Evolutionary conservation across 352 stramenopile species (phyloP), one percentile per base, ranked within the genome.

Genomic region (Globisporangium solare): DNA sequence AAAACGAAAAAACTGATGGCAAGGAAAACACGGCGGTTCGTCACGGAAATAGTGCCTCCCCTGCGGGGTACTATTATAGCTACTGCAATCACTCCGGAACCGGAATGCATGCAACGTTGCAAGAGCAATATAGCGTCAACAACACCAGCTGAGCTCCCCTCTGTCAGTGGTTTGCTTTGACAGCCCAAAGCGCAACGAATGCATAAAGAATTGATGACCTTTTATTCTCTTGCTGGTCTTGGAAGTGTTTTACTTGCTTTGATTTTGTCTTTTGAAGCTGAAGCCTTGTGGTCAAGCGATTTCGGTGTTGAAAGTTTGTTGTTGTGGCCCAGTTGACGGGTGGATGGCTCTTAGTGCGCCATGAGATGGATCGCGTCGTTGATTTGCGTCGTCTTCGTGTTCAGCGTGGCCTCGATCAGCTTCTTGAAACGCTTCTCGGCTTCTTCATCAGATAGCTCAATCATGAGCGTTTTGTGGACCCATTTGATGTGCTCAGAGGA

Each of bases 281-380:
- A 35, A 35, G 27, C 27, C n/a, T 35, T 7, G 10, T 35, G 27
- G 6, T 6, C 5, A 35, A 35, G 27, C 27, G 27, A 35, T 11
- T 35, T 35, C 27, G 27, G 27, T 35, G 3, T 43, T 43, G 3
- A n/a, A n/a, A 13, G 39, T 50, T 51, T 50, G 31, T 58, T 51
- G 17, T 49, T 52, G 12, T 37, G 8, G 5, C 24, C 24, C 27
- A 11, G 27, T 35, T 35, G 27, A 35, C 10, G 27, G 27, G 27
- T 35, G 6, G 27, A 35, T 35, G 27, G 27, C 27, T 37, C 0
- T 18, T 52, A 91, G 56, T 95, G 83, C 7, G 81, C 85, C 71
- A 95, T 88, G 62, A 92, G 73, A 54, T 95, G 86, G 48, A 92
- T 79, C 0, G 85, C 84, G 53, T 93, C 81, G 59, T 93, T 95